These are phyloP conservation scores for Platanus orientalis DNA, from an alignment of 164 flowering plant genomes.

Conservation along the genomic window DNA sequence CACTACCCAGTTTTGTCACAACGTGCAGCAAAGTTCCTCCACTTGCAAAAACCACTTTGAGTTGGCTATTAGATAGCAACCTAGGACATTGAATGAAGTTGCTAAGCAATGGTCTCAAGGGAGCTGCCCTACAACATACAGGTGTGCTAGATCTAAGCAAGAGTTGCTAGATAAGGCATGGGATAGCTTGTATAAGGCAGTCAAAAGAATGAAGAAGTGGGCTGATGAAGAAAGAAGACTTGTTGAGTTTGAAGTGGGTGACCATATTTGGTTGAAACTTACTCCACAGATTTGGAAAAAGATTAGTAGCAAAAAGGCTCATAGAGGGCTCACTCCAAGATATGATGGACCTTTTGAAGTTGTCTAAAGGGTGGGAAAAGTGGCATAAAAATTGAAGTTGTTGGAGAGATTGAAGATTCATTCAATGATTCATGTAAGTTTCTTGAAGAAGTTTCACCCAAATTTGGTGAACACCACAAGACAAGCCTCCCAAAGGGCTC, in stretches of 20 bases:
- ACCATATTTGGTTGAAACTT: conserved; percentile 11
- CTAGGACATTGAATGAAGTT: background rate
- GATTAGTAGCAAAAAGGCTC: no score
- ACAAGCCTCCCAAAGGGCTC: no score
- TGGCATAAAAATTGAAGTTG: no score
- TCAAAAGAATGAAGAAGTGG: no score
- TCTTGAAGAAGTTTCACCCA: no score
- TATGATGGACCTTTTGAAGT: no score
- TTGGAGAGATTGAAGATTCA: no score
- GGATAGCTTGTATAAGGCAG: background rate
- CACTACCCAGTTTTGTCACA: no score
- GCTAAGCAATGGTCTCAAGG: background rate
- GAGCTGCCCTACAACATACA: background rate
- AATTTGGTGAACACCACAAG: no score
- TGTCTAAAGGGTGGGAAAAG: no score
- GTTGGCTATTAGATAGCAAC: background rate
- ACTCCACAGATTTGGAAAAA: conserved; percentile 15
- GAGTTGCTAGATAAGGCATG: background rate
- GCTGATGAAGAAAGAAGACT: conserved; percentile 7
- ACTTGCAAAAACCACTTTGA: conserved; percentile 11
- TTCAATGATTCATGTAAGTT: no score
- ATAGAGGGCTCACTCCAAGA: no score
- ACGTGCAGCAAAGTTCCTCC: background rate
- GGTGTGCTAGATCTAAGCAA: background rate
- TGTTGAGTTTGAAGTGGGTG: conserved; percentile 4